Evolutionary conservation across 495 filamentous ascomycete species (phyloP), one percentile per base, ranked within the genome.

Genomic region (Ramalina peruviana): DNA sequence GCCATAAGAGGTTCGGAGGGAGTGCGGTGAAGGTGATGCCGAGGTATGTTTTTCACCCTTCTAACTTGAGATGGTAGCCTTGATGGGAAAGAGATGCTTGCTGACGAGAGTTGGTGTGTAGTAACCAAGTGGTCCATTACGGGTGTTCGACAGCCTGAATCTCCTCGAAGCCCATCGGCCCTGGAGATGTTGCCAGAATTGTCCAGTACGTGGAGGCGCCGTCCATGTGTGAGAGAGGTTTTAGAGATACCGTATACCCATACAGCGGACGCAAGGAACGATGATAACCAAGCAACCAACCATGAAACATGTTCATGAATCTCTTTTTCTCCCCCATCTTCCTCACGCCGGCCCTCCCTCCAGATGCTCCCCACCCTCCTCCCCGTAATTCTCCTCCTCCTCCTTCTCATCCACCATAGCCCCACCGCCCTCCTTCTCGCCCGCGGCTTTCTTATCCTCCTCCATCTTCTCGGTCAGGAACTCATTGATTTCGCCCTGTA

Each of bases 401-500:
- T 78, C 75, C 49, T 78, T 71, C 30, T 76, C 74, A 3, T 71
- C 74, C 16, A 67, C 59, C 36, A 72, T 63, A n/a, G 69, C 46
- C 23, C 71, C 71, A 26, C 62, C 61, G 9, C 62, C 61, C 9
- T 58, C 48, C 21, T 72, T 71, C 30, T 62, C 61, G 11, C 42
- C 58, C 5, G 66, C 65, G 2, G 63, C 53, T 25, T 70, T 73
- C 53, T 87, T 89, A 58, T 95, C 92, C 55, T 86, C 82, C 48
- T 89, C 88, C 90, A 98, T 98, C 37, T 80, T 77, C 53, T 69
- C 65, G 20, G 92, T 98, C 53, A 98, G 71, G 60, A 88, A 86
- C 27, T 65, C 68, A 67, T 98, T 98, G 59, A 96, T 70, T 15
- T 78, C 70, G 16, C 74, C 78, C 56, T 97, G 92, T 10, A 89